phyloP scores from a whole-genome alignment of 2,329 filamentous ascomycete species.

The Colletotrichum truncatum region DNA sequence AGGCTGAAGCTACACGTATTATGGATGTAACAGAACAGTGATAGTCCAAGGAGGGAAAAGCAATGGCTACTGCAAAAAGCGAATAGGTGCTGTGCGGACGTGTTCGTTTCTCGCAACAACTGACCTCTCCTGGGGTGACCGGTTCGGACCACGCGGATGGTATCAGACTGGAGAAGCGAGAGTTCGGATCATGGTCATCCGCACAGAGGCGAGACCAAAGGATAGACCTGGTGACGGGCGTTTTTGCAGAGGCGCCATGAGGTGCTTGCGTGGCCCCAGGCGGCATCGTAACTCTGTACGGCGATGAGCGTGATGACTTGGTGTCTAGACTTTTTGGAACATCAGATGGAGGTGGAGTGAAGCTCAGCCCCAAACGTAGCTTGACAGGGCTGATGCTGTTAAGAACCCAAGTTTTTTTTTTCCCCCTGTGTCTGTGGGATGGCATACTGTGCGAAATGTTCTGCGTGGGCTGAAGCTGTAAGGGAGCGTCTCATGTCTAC shows the following conservation, averaged over 20 bases:
- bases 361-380: constrained; percentile 28
- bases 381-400: constrained; percentile 18
- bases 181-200: constrained; percentile 15
- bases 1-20: no score
- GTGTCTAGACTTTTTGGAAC: constrained; percentile 14
- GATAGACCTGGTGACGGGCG: background rate
- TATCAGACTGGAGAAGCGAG: background rate
- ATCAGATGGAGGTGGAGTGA: constrained; percentile 13
- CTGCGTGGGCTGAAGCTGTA: background rate
- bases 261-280: constrained; percentile 15
- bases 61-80: no score
- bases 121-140: background rate
- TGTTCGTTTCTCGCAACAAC: background rate
- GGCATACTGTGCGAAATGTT: background rate
- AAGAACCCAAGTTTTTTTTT: background rate
- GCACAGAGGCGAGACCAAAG: background rate
- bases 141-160: background rate
- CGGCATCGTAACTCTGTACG: background rate
- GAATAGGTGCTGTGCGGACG: background rate
- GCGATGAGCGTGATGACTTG: background rate
- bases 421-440: background rate
- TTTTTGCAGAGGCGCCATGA: background rate
- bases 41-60: background rate
- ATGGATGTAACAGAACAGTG: no score
- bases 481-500: constrained; percentile 14